phyloP scores from a whole-genome alignment of 768 basidiomycete genomes.

The Tubosaeta sp. region DNA sequence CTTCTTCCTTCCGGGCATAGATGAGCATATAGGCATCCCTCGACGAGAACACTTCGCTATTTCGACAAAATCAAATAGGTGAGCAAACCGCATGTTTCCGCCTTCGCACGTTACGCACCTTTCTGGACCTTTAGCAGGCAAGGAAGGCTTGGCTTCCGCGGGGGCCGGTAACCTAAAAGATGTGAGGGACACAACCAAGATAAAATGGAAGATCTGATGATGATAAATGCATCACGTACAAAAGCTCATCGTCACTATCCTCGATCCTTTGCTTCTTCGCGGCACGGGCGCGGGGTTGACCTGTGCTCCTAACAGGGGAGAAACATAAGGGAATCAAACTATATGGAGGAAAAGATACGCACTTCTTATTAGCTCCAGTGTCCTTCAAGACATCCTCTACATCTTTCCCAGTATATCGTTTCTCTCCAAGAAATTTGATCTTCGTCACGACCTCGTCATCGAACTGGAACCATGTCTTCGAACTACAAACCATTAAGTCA shows the following conservation, averaged over 20 bases:
- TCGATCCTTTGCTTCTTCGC: conserved; percentile 50
- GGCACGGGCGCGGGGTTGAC: conserved; percentile 36
- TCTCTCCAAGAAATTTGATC: conserved; percentile 52
- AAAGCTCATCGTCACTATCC: conserved; percentile 54
- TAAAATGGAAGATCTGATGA: conserved; percentile 18
- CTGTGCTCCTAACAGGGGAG: conserved; percentile 16
- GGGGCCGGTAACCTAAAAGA: conserved; percentile 19
- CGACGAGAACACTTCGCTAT: conserved; percentile 54
- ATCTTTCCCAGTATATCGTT: conserved; percentile 31
- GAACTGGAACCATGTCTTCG: conserved; percentile 81
- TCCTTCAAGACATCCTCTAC: conserved; percentile 25
- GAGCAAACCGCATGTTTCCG: conserved; percentile 39
- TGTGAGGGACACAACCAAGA: conserved; percentile 5
- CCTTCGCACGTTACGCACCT: conserved; percentile 75
- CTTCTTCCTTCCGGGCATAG: conserved; percentile 53
- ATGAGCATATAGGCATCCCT: conserved; percentile 96
- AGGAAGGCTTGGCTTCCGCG: conserved; percentile 19
- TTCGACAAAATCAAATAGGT: conserved; percentile 18
- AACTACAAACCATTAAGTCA: conserved; percentile 36
- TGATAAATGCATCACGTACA: conserved; percentile 23
- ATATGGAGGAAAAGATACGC: conserved; percentile 8
- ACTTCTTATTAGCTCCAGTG: conserved; percentile 26
- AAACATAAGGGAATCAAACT: background rate
- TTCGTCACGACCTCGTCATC: conserved; percentile 84
- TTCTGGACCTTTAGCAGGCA: conserved; percentile 36